phyloP scores from a whole-genome alignment of 306 rosid species.

The Cucurbita maxima region DNA sequence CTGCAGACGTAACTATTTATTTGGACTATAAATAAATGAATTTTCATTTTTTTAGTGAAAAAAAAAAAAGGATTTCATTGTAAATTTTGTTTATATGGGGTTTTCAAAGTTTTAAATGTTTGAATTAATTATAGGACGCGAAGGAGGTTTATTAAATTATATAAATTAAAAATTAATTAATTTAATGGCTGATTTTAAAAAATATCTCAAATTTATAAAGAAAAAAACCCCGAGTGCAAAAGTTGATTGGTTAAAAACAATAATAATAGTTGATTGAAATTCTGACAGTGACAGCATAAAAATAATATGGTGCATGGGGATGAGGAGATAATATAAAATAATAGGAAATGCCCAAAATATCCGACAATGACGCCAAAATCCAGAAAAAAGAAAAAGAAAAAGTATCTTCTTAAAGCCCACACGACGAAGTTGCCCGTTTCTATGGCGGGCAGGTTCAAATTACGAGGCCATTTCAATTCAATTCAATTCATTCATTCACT shows the following conservation, averaged over 20 bases:
- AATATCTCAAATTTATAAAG: not conserved
- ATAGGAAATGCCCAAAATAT: not conserved
- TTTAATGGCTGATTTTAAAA: too few species aligned
- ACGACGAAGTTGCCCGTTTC: slow-evolving; percentile 44
- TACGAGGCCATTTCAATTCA: slow-evolving; percentile 17
- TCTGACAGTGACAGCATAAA: not conserved
- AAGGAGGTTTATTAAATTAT: too few species aligned
- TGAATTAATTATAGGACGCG: too few species aligned
- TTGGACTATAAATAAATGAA: too few species aligned
- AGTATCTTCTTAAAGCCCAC: not conserved
- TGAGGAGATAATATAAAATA: slow-evolving; percentile 2
- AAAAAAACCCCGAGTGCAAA: not conserved
- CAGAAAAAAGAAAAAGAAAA: too few species aligned
- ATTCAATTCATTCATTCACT: not conserved
- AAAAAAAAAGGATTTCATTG: too few species aligned
- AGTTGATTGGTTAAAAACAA: not conserved
- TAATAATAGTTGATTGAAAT: not conserved
- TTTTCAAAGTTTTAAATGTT: too few species aligned
- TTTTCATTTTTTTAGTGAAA: too few species aligned
- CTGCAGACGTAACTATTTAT: too few species aligned
- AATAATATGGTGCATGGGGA: not conserved
- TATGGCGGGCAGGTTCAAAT: slow-evolving; percentile 16
- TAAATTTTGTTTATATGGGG: too few species aligned
- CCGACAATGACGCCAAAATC: not conserved
- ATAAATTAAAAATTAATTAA: too few species aligned